Evolutionary conservation across 441 rosid species (phyloP).

Genomic region (Corymbia citriodora): DNA sequence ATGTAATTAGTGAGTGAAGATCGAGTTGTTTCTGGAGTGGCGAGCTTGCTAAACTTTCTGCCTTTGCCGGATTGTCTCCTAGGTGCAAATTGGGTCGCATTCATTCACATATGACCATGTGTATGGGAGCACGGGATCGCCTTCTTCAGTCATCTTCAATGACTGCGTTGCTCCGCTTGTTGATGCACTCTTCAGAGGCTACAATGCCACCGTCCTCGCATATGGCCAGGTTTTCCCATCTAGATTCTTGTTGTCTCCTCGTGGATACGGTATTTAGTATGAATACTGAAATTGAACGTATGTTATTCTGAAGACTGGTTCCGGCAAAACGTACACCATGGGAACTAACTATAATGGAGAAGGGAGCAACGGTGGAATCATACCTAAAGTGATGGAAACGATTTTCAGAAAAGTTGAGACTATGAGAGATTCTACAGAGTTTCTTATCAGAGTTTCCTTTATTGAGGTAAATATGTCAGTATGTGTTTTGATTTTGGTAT

Average conservation of each 20-base stretch:
- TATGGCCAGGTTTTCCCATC: slow-evolving; percentile 72
- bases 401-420: slow-evolving; percentile 56
- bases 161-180: slow-evolving; percentile 86
- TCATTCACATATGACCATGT: slow-evolving; percentile 77
- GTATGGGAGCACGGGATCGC: slow-evolving; percentile 48
- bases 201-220: slow-evolving; percentile 93
- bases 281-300: background rate
- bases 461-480: slow-evolving; percentile 56
- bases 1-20: background rate
- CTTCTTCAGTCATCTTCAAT: slow-evolving; percentile 40
- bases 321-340: slow-evolving; percentile 96
- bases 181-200: slow-evolving; percentile 78
- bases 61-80: background rate
- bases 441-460: slow-evolving; percentile 82
- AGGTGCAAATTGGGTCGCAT: slow-evolving; percentile 93
- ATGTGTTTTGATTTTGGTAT: background rate
- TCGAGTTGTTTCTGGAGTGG: background rate
- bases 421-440: slow-evolving; percentile 43
- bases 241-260: background rate
- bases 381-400: slow-evolving; percentile 86
- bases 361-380: slow-evolving; percentile 53
- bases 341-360: slow-evolving; percentile 85
- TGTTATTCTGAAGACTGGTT: slow-evolving; percentile 57
- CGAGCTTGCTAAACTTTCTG: background rate
- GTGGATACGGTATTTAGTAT: background rate